These are phyloP conservation scores for Mucor sp. DNA, from an alignment of 371 early-diverging fungal species.

Conservation along the genomic window DNA sequence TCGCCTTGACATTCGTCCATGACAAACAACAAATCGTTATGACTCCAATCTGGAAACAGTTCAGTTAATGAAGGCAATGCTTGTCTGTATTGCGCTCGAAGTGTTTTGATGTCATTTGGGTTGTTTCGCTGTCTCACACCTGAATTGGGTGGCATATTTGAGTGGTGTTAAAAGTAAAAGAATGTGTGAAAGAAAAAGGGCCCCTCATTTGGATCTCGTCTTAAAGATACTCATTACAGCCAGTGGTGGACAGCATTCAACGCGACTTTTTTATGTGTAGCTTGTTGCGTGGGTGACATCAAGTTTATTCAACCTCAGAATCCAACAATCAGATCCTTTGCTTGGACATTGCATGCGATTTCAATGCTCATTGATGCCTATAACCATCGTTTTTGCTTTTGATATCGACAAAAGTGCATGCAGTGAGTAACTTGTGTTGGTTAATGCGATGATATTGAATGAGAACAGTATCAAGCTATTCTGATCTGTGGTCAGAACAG, in stretches of 20 bases:
- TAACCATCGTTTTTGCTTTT: too few species aligned
- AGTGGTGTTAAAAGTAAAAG: background rate
- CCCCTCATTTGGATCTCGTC: background rate
- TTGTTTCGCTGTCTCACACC: conserved; percentile 7
- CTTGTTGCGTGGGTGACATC: background rate
- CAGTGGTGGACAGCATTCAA: background rate
- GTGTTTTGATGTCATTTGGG: conserved; percentile 20
- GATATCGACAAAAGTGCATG: too few species aligned
- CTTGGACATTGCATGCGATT: too few species aligned
- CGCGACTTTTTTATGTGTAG: background rate
- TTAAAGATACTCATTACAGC: background rate
- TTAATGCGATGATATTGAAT: too few species aligned
- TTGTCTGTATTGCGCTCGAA: conserved; percentile 13
- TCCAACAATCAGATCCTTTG: background rate
- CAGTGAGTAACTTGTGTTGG: too few species aligned
- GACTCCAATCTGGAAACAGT: conserved; percentile 29
- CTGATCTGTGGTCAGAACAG: too few species aligned
- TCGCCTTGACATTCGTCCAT: conserved; percentile 35
- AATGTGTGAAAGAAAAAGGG: background rate
- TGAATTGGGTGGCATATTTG: conserved; percentile 16
- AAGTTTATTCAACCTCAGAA: background rate
- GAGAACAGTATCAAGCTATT: too few species aligned
- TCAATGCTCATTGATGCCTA: too few species aligned
- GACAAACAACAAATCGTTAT: conserved; percentile 28
- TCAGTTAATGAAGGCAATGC: conserved; percentile 20